phyloP scores from a whole-genome alignment of 441 rosid species.

The Populus hybrid region DNA sequence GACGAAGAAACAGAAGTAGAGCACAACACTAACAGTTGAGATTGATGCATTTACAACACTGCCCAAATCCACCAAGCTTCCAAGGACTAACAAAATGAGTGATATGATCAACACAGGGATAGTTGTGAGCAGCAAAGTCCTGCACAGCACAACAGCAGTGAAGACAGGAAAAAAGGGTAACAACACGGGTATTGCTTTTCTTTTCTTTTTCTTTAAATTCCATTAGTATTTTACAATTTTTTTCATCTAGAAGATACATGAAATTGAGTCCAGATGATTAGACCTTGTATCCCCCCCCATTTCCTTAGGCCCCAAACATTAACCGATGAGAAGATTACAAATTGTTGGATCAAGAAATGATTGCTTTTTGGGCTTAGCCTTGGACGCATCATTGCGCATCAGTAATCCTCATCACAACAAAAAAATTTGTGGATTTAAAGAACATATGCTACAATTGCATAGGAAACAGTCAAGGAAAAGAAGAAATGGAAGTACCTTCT shows the following conservation, averaged over 20 bases:
- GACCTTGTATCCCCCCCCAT: not conserved
- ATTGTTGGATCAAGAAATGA: not conserved
- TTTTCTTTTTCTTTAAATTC: not conserved
- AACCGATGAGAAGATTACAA: not conserved
- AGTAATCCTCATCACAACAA: not conserved
- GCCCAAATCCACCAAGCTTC: constrained; percentile 50
- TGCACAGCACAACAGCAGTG: constrained; percentile 25
- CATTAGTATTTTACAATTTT: not conserved
- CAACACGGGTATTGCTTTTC: not conserved
- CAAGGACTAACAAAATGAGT: constrained; percentile 56
- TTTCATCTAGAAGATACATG: not conserved
- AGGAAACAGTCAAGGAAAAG: constrained; percentile 2
- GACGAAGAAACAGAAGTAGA: constrained; percentile 88
- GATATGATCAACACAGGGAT: constrained; percentile 64
- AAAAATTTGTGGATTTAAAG: not conserved
- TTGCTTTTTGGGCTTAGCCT: not conserved
- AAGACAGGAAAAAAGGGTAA: not conserved
- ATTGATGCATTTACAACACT: constrained; percentile 56
- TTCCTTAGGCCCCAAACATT: not conserved
- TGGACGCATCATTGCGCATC: not conserved
- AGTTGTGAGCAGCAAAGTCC: constrained; percentile 75
- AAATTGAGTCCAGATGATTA: not conserved
- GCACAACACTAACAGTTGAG: constrained; percentile 66
- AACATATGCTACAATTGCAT: not conserved
- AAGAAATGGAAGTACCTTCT: constrained; percentile 51